A percentile compares a stretch with the other conserved stretches of the same genome.
These are phyloP conservation scores for Aspergillus sp. DNA, from an alignment of 2,329 filamentous ascomycete species.

Conservation along the genomic window DNA sequence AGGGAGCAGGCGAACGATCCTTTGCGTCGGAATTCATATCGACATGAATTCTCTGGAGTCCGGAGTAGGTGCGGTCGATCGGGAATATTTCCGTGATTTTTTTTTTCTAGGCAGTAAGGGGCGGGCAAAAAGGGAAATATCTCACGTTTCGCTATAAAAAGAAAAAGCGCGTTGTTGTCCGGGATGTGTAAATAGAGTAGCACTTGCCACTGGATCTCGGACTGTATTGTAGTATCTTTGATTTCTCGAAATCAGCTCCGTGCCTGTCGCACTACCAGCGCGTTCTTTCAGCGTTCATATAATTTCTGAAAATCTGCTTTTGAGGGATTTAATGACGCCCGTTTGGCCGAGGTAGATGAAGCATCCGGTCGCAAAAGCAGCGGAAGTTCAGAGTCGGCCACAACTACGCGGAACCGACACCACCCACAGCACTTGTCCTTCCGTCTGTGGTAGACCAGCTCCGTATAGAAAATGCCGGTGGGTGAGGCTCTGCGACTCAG, in stretches of 20 bases:
- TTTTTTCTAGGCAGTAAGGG: no score
- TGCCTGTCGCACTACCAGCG: no score
- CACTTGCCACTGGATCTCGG: no score
- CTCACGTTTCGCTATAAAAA: no score
- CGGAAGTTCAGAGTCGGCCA: neutral
- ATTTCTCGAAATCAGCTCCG: no score
- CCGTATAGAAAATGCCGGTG: no score
- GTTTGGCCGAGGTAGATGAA: neutral
- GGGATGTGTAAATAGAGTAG: no score
- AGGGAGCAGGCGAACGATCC: slow-evolving; percentile 31
- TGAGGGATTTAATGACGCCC: neutral
- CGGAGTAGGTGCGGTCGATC: neutral
- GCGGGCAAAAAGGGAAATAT: no score
- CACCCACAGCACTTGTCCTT: neutral
- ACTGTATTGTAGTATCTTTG: no score
- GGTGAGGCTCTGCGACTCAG: no score
- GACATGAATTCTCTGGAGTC: slow-evolving; percentile 15
- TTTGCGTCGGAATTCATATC: slow-evolving; percentile 28
- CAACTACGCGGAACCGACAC: neutral
- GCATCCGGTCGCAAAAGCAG: neutral
- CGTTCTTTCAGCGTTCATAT: neutral
- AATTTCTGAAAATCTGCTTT: neutral
- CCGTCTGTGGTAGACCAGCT: neutral
- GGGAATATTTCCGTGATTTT: no score
- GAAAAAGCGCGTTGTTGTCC: no score